phyloP scores from a whole-genome alignment of 192 early-diverging fungal genomes.

The Geranomyces michiganensis region DNA sequence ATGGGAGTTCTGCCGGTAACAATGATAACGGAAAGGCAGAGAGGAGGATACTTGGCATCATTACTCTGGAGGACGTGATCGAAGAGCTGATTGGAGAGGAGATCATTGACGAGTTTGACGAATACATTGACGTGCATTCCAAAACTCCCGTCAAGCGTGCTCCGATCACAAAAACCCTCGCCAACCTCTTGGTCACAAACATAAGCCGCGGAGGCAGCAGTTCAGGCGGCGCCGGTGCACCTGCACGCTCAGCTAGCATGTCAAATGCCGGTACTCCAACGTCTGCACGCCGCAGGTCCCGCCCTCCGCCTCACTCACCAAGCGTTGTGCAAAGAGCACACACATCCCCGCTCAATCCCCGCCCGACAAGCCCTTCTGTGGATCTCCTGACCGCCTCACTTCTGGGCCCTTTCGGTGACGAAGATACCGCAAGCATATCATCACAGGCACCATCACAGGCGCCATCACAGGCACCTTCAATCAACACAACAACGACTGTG shows the following conservation, averaged over 20 bases:
- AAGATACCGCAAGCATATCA: no score
- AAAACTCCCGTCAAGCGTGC: slow-evolving; percentile 46
- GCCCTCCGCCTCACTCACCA: no score
- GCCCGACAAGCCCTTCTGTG: neutral
- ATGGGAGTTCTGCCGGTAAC: neutral
- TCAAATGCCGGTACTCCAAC: neutral
- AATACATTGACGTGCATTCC: slow-evolving; percentile 52
- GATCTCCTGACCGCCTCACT: neutral
- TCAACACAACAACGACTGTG: no score
- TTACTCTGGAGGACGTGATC: slow-evolving; percentile 61
- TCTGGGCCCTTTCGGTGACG: neutral
- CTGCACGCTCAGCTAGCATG: neutral
- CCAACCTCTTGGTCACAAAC: slow-evolving; percentile 29
- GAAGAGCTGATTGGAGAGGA: slow-evolving; percentile 60
- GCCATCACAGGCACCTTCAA: no score
- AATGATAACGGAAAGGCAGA: slow-evolving; percentile 13
- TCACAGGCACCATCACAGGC: no score
- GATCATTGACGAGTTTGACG: slow-evolving; percentile 63
- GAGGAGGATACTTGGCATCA: slow-evolving; percentile 45
- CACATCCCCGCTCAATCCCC: neutral
- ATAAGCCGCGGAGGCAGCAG: slow-evolving; percentile 6
- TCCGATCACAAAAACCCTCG: slow-evolving; percentile 19
- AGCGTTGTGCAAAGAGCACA: no score
- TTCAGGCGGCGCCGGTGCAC: neutral
- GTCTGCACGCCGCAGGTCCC: neutral